A percentile compares a stretch with the other conserved stretches of the same genome.
Conservation (phyloP, 805 yeast species). For the Hemisphaericaspora nanyangensis region DNA sequence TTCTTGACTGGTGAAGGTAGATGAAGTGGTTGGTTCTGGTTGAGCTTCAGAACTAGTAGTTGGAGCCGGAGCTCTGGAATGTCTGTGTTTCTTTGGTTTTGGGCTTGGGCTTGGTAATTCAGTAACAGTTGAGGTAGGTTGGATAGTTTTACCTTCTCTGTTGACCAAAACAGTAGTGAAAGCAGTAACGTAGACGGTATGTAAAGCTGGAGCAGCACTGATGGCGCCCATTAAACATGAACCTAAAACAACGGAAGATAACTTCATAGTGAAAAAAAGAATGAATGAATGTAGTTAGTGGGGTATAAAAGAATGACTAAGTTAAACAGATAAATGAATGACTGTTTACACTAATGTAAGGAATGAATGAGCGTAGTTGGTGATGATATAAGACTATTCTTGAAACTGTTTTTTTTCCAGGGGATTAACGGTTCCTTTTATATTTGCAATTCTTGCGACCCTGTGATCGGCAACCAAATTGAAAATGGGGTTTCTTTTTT, state of each 20-base stretch:
- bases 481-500: too few species aligned
- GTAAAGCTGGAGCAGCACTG: slow-evolving; percentile 23
- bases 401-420: too few species aligned
- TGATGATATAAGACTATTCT: too few species aligned
- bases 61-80: slow-evolving; percentile 7
- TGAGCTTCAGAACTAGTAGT: slow-evolving; percentile 9
- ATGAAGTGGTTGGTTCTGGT: slow-evolving; percentile 8
- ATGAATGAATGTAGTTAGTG: slow-evolving; percentile 6
- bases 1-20: slow-evolving; percentile 8
- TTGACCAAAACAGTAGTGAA: slow-evolving; percentile 18
- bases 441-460: too few species aligned
- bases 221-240: slow-evolving; percentile 15
- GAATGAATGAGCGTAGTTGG: too few species aligned
- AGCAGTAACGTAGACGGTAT: slow-evolving; percentile 21
- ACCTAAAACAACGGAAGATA: slow-evolving; percentile 9
- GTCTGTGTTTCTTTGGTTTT: too few species aligned
- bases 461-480: too few species aligned
- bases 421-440: too few species aligned
- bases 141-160: slow-evolving; percentile 8
- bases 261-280: slow-evolving; percentile 9
- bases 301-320: slow-evolving; percentile 11
- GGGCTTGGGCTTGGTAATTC: slow-evolving; percentile 5
- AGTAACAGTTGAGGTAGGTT: slow-evolving; percentile 6
- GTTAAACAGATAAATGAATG: slow-evolving; percentile 4
- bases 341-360: slow-evolving; percentile 1